Conservation (phyloP, 371 early-diverging fungal species). For the Mucor ambiguus region DNA sequence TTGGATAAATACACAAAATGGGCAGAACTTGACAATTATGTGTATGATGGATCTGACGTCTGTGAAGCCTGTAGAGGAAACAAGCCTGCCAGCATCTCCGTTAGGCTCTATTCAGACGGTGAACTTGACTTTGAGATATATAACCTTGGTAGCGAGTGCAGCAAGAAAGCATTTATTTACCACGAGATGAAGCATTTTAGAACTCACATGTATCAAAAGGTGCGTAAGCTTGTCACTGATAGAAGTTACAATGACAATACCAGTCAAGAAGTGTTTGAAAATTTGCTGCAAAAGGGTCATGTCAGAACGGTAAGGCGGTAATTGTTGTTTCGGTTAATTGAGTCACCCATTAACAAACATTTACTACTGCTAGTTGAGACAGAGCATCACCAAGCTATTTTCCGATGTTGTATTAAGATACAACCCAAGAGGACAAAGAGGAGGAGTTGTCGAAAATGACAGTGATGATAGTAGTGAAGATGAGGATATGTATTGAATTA, state of each 20-base stretch:
- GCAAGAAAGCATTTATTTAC: constrained; percentile 23
- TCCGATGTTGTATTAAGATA: neutral
- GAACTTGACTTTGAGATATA: neutral
- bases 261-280: neutral
- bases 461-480: neutral
- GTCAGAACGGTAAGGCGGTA: neutral
- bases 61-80: constrained; percentile 28
- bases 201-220: constrained; percentile 14
- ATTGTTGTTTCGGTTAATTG: neutral
- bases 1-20: constrained; percentile 15
- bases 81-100: constrained; percentile 15
- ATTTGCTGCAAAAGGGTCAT: neutral
- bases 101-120: constrained; percentile 16
- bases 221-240: neutral
- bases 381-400: neutral
- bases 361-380: neutral
- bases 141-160: constrained; percentile 27
- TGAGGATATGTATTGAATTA: neutral
- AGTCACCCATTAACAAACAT: neutral
- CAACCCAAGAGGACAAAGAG: neutral
- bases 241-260: neutral
- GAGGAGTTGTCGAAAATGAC: neutral
- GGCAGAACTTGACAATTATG: neutral
- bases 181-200: constrained; percentile 22
- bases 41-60: neutral